Base-by-base conservation (phyloP, 2,329 filamentous ascomycete genomes). In the Colletotrichum tropicicola region DNA sequence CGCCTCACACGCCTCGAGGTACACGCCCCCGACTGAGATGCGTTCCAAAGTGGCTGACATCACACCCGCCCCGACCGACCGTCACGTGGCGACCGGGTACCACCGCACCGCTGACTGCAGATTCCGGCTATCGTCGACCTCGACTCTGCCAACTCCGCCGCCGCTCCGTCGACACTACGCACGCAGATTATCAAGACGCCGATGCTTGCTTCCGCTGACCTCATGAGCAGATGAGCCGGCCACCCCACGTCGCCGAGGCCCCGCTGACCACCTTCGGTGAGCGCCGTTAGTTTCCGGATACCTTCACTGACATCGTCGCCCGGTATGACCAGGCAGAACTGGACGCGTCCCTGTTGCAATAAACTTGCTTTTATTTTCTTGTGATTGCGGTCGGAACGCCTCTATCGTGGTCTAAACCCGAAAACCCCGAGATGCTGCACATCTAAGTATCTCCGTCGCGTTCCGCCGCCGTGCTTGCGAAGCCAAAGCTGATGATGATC, bases 241-340 rank as follows among this genome's bases (percentile, higher is more conserved):
- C 27, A 48, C 12, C 5, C 17, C 28, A 7, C 6, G 17, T 12
- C 12, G 13, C 27, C 19, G 27, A 48, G 25, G 48, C 28, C 13
- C 13, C 21, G 35, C 48, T 54, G 39, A 60, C 60, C 56, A 54
- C 48, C 30, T 23, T 13, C 48, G 25, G 25, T n/a, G 27, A 41
- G 27, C 59, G 27, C 59, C 27, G 52, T 15, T 4, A 30, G 12
- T 41, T 17, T 48, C 41, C n/a, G 13, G 27, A 51, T 39, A 8
- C 17, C 55, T 19, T 59, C 60, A 48, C 12, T 47, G 39, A 39
- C 37, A 21, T 59, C 55, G 13, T 35, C 32, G n/a, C n/a, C n/a
- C 12, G 12, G 32, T 35, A n/a, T n/a, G n/a, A n/a, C n/a, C n/a
- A n/a, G n/a, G n/a, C n/a, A n/a, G n/a, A n/a, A n/a, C n/a, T n/a